Conservation (phyloP, 768 basidiomycete genomes). For the button mushroom (Agaricus bisporus) region DNA sequence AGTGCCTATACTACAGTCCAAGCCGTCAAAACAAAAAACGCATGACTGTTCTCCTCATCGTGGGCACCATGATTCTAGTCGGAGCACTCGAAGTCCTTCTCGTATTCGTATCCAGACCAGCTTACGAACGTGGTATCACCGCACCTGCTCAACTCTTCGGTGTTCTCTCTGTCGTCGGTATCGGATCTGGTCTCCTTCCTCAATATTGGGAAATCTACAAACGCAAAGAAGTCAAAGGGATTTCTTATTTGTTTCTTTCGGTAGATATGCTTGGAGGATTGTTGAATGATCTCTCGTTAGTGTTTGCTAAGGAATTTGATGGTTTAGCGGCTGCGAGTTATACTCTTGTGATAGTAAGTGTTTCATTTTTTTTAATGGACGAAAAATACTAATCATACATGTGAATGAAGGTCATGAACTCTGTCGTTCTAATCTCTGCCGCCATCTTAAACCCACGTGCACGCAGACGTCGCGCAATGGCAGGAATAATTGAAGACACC, state of each 20-base stretch:
- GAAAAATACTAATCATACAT: neutral
- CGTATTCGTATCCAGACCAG: slow-evolving; percentile 50
- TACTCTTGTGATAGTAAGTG: slow-evolving; percentile 51
- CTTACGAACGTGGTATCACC: slow-evolving; percentile 24
- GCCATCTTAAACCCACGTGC: slow-evolving; percentile 61
- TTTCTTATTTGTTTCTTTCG: slow-evolving; percentile 62
- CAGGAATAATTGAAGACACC: neutral
- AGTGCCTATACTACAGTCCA: slow-evolving; percentile 65
- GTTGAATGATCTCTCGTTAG: slow-evolving; percentile 65
- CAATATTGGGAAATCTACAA: slow-evolving; percentile 77
- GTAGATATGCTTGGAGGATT: slow-evolving; percentile 68
- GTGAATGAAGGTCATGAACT: slow-evolving; percentile 48
- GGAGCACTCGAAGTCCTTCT: slow-evolving; percentile 57
- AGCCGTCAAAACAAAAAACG: slow-evolving; percentile 28
- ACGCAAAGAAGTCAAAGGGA: slow-evolving; percentile 55
- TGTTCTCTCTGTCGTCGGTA: slow-evolving; percentile 49
- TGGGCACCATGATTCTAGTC: slow-evolving; percentile 34
- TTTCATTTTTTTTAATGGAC: too few relatives aligned
- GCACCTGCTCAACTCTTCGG: slow-evolving; percentile 51
- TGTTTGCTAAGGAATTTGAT: slow-evolving; percentile 60
- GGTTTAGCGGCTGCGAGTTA: slow-evolving; percentile 58
- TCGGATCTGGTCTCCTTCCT: slow-evolving; percentile 44
- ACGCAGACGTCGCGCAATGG: slow-evolving; percentile 24
- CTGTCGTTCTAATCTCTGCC: slow-evolving; percentile 52
- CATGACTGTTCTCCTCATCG: slow-evolving; percentile 27